Evolutionary conservation across 305 asterid species (phyloP), one percentile per base, ranked within the genome.

Genomic region (Solanum aculeatissimum): DNA sequence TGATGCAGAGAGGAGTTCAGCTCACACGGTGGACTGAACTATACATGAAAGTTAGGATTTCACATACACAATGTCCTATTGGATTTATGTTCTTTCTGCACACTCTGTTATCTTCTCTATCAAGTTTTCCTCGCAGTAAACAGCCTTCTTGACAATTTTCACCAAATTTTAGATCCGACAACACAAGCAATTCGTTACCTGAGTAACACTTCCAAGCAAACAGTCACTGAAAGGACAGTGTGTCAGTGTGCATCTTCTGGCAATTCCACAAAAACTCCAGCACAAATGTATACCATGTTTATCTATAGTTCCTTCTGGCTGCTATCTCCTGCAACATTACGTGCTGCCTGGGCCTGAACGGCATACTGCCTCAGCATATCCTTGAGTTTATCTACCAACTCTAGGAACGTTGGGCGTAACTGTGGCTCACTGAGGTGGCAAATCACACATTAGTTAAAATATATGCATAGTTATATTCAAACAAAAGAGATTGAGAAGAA

Each of bases 371-470:
- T 92, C 84, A 92, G 97, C 89, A 96, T 57, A 75, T 94, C 97
- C 90, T 90, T 93, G 23, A 96, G 94, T 90, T 86, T 93, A 83
- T 92, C 99, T 42, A 95, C 89, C 55, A 96, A 84, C 86, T 96
- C 99, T 87, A 89, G 93, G 91, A 94, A 94, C 16, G 95, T 84
- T 70, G 99, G 98, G 11, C 99, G 98, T 80, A 82, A 16, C 55
- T 81, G 91, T 35, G 98, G 96, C 82, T 96, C 97, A 42, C 99
- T 96, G 98, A 66, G 83, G 80, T 85, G 68, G 85, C 70, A 68
- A 45, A 84, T 62, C 42, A 14, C 21, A 65, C 15, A 9, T 86
- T 25, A 58, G 83, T 15, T 55, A 57, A 66, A 54, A 40, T 25
- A 47, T 16, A 23, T 38, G 51, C 70, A 57, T 45, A 62, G 23